Base-by-base conservation (phyloP, 176 grass and related monocot genomes). In the Secale cereale region DNA sequence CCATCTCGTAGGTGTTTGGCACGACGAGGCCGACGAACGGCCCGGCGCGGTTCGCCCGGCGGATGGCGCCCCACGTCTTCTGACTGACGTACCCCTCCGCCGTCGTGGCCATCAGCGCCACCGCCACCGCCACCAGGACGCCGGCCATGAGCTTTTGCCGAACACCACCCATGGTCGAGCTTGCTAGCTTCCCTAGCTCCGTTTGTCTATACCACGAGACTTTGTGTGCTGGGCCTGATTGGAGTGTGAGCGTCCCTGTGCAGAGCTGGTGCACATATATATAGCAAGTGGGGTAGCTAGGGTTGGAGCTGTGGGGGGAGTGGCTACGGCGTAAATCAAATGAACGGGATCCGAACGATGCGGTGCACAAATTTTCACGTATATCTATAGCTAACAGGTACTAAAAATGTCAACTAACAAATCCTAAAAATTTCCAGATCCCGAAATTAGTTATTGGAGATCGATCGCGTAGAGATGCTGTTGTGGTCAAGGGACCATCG, bases 1-100 rank as follows among this genome's bases (percentile, higher is more conserved):
- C 80, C 91, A 97, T 91, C 80, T 97, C 94, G 57, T 85, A 94
- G 15, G 91, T 50, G 78, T 97, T 97, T 40, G 94, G 94, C 46
- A 97, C 91, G 16, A 97, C 82, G 8, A 97, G 77, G 6, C 94
- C 94, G 35, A 94, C 23, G 82, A 86, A 97, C 1, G 94, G 89
- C 1, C 85, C 89, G 4, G 46, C 8, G 5, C 71, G 85, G 65
- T 97, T 88, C 46, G 87, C 84, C 35, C 3, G 26, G 1, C 77
- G 35, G 45, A 89, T 20, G 15, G 70, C 82, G 0, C 5, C 3
- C 82, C 87, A 89, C 0, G 82, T 75, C 72, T 52, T 31, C 43
- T 31, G 29, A 27, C 27, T 20, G 72, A 75, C 52, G 8, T 30
- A 75, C 7, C 72, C 72, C 72, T 75, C 43, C 4, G 43, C 72